phyloP scores from a whole-genome alignment of 2,329 filamentous ascomycete genomes.

The Talaromyces marneffei region DNA sequence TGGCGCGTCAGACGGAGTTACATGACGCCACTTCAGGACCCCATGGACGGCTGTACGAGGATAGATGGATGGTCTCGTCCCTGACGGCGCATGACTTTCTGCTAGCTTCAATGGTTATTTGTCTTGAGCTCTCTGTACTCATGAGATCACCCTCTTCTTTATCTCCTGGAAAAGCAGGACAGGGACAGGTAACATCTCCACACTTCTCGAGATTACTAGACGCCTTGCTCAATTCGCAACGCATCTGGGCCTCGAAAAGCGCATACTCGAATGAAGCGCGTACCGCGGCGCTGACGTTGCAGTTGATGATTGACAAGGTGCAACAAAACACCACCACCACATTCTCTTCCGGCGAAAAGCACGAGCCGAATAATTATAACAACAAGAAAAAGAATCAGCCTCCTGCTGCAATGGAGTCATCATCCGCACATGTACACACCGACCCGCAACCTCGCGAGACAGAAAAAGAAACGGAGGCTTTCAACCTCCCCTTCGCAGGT shows the following conservation, averaged over 20 bases:
- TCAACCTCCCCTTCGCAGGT: slow-evolving; percentile 16
- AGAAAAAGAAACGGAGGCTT: neutral
- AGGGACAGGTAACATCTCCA: neutral
- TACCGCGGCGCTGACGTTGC: slow-evolving; percentile 15
- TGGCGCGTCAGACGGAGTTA: slow-evolving; percentile 45
- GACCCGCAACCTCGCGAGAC: neutral
- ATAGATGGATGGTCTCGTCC: slow-evolving; percentile 54
- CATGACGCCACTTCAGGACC: slow-evolving; percentile 44
- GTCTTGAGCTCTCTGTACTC: slow-evolving; percentile 32
- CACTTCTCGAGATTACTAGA: slow-evolving; percentile 1
- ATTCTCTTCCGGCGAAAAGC: neutral
- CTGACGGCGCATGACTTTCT: slow-evolving; percentile 56
- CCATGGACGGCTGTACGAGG: slow-evolving; percentile 46
- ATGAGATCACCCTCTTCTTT: slow-evolving; percentile 4
- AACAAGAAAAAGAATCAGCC: too few relatives aligned
- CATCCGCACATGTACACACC: too few relatives aligned
- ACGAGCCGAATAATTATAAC: too few relatives aligned
- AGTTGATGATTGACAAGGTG: slow-evolving; percentile 18
- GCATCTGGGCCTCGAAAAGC: slow-evolving; percentile 15
- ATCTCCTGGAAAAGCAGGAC: neutral
- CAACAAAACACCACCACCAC: neutral
- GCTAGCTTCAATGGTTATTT: slow-evolving; percentile 54
- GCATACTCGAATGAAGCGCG: slow-evolving; percentile 15
- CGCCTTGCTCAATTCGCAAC: slow-evolving; percentile 15
- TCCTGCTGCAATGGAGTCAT: too few relatives aligned